Conservation (phyloP, 495 filamentous ascomycete species). For the Collariella sp. region DNA sequence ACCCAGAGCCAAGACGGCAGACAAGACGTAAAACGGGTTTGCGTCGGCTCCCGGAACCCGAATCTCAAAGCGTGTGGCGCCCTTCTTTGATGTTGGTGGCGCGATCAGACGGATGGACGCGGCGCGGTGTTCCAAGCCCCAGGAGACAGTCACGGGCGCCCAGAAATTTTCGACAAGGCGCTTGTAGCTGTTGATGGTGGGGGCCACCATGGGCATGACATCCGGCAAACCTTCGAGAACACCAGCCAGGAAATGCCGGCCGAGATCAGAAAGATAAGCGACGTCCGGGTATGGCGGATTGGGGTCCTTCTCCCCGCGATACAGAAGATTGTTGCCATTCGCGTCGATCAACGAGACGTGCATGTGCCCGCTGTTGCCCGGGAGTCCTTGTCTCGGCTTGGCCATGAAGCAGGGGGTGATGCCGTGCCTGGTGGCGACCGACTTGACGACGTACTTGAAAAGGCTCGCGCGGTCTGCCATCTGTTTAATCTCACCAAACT, state of each 20-base stretch:
- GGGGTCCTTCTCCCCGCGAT: constrained; percentile 59
- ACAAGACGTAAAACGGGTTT: constrained; percentile 81
- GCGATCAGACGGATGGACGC: constrained; percentile 84
- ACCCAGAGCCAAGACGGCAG: constrained; percentile 74
- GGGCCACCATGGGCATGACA: constrained; percentile 90
- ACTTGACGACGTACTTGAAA: constrained; percentile 93
- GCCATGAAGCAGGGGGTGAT: constrained; percentile 99
- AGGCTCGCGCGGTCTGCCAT: constrained; percentile 89
- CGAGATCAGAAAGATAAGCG: constrained; percentile 71
- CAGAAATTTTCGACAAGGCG: constrained; percentile 97
- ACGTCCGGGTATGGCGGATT: constrained; percentile 66
- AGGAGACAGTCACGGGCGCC: constrained; percentile 94
- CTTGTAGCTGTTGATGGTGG: constrained; percentile 95
- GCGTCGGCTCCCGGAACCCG: constrained; percentile 85
- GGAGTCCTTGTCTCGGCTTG: constrained; percentile 83
- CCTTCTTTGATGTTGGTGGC: constrained; percentile 71
- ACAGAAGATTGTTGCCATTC: constrained; percentile 69
- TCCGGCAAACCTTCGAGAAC: constrained; percentile 82
- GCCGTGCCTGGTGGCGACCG: constrained; percentile 71
- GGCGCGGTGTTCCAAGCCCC: constrained; percentile 91
- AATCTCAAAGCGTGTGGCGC: constrained; percentile 85
- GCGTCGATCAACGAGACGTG: constrained; percentile 74
- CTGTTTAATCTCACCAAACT: constrained; percentile 70
- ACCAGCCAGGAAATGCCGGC: constrained; percentile 88
- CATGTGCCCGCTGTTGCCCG: constrained; percentile 92